Evolutionary conservation across 768 basidiomycete genomes (phyloP).

Genomic region (Russula sp.): DNA sequence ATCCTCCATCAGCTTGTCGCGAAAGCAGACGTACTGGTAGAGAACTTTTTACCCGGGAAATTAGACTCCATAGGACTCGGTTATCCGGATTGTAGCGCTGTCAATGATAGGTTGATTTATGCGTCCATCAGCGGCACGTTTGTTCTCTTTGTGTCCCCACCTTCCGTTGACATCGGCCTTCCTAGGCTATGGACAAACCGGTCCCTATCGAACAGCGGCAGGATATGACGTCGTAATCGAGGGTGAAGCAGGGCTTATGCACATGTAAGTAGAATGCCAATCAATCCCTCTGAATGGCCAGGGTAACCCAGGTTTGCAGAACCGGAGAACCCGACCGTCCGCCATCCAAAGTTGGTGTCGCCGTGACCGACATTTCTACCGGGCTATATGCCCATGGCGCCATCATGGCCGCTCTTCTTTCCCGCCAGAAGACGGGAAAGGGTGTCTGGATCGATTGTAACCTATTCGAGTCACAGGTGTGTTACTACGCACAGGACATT

Average conservation of each 20-base stretch:
- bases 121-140: slow-evolving; percentile 79
- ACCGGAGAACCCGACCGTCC: slow-evolving; percentile 86
- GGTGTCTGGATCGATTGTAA: slow-evolving; percentile 93
- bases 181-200: slow-evolving; percentile 81
- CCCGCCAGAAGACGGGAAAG: slow-evolving; percentile 76
- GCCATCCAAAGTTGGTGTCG: slow-evolving; percentile 94
- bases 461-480: slow-evolving; percentile 86
- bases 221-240: slow-evolving; percentile 76
- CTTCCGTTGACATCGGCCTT: neutral
- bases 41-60: slow-evolving; percentile 87
- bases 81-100: slow-evolving; percentile 71
- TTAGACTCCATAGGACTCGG: slow-evolving; percentile 81
- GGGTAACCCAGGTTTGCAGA: slow-evolving; percentile 40
- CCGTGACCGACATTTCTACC: slow-evolving; percentile 85
- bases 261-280: slow-evolving; percentile 57
- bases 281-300: slow-evolving; percentile 20
- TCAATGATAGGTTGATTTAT: slow-evolving; percentile 83
- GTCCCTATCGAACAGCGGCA: slow-evolving; percentile 77
- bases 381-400: slow-evolving; percentile 90
- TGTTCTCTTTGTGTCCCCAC: neutral
- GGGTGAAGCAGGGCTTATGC: slow-evolving; percentile 88
- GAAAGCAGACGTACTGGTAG: slow-evolving; percentile 80
- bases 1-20: slow-evolving; percentile 69
- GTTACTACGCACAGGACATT: slow-evolving; percentile 21
- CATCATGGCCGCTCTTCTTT: slow-evolving; percentile 85